phyloP scores from a whole-genome alignment of 140 eudicot genomes.

The Erigeron philadelphicus region DNA sequence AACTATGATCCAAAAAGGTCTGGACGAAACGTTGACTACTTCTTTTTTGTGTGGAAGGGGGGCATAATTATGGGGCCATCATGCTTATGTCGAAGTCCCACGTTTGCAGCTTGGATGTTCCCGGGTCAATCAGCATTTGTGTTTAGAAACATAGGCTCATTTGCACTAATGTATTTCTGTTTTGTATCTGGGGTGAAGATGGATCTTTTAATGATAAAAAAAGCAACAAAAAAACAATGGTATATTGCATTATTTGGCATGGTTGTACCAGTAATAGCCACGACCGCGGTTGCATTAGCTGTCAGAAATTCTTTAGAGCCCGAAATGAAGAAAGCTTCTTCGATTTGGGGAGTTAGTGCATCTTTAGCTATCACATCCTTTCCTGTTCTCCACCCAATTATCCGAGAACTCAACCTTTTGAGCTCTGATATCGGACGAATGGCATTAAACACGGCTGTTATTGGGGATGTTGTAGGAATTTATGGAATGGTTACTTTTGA shows the following conservation, averaged over 20 bases:
- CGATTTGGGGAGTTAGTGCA: constrained; percentile 62
- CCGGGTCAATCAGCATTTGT: constrained; percentile 51
- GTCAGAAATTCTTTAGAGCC: constrained; percentile 31
- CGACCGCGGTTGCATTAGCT: constrained; percentile 26
- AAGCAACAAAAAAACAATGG: constrained; percentile 63
- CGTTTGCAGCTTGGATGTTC: constrained; percentile 41
- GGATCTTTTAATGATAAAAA: constrained; percentile 43
- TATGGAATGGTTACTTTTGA: constrained; percentile 48
- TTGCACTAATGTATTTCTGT: constrained; percentile 73
- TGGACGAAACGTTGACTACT: not conserved
- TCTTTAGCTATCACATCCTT: constrained; percentile 61
- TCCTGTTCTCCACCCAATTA: constrained; percentile 67
- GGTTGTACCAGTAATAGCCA: constrained; percentile 33
- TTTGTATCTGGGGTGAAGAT: constrained; percentile 72
- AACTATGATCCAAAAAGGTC: not conserved
- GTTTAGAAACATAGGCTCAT: constrained; percentile 49
- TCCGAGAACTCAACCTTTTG: constrained; percentile 67
- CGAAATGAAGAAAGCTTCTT: constrained; percentile 35
- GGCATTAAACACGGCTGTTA: constrained; percentile 54
- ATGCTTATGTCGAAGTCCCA: constrained; percentile 44
- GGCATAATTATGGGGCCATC: constrained; percentile 86
- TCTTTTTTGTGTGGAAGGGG: constrained; percentile 43
- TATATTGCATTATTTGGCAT: constrained; percentile 47
- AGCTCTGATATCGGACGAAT: constrained; percentile 77
- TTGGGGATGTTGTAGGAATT: constrained; percentile 62